phyloP scores from a whole-genome alignment of 2,329 filamentous ascomycete species.

The Aspergillus vadensis region DNA sequence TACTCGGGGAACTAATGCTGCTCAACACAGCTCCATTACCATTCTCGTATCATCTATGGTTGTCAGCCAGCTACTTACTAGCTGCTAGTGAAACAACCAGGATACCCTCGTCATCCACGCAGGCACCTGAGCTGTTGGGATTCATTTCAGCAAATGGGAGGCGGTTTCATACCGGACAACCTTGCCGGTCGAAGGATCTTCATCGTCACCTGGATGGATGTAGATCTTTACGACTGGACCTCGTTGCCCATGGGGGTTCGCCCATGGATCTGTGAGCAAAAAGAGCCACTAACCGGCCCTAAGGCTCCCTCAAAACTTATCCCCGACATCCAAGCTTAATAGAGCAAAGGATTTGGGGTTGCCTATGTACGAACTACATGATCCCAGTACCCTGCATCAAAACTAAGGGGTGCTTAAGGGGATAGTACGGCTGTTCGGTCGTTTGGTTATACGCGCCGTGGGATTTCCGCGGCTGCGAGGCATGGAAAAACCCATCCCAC shows the following conservation, averaged over 20 bases:
- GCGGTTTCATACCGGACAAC: slow-evolving; percentile 9
- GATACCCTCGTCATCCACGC: slow-evolving; percentile 25
- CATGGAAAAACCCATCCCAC: background rate
- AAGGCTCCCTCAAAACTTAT: background rate
- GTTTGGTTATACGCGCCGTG: background rate
- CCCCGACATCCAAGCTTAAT: background rate
- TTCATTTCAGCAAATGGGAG: slow-evolving; percentile 7
- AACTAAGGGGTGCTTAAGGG: background rate
- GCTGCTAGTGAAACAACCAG: slow-evolving; percentile 10
- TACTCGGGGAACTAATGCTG: background rate
- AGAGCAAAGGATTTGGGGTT: background rate
- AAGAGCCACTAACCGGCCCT: background rate
- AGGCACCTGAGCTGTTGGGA: slow-evolving; percentile 23
- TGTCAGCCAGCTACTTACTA: background rate
- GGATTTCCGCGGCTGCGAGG: background rate
- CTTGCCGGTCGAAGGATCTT: slow-evolving; percentile 12
- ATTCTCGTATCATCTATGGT: slow-evolving; percentile 2
- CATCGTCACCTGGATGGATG: slow-evolving; percentile 17
- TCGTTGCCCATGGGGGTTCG: background rate
- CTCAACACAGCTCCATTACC: background rate
- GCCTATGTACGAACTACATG: background rate
- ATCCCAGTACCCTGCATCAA: slow-evolving; percentile 13
- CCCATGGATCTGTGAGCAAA: background rate
- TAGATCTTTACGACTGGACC: slow-evolving; percentile 14
- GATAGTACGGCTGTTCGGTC: background rate